Evolutionary conservation across 495 filamentous ascomycete genomes (phyloP), one percentile per base, ranked within the genome.

Genomic region (Talaromyces ruber): DNA sequence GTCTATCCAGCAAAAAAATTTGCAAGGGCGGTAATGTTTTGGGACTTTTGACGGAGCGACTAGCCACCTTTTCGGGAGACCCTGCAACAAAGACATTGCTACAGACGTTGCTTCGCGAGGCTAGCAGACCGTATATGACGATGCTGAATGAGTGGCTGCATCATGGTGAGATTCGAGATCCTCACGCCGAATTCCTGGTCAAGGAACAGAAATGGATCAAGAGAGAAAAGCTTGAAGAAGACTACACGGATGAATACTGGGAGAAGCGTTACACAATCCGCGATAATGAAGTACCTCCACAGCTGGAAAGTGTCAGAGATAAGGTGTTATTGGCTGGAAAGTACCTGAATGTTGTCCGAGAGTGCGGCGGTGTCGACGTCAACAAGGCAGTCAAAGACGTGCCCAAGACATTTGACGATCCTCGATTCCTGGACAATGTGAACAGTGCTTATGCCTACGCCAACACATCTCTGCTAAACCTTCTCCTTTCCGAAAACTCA

Each of bases 121-220:
- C 93, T 1, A 96, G 92, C 64, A 81, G 91, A 30, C 94, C 94
- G 0, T 98, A 98, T 66, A 96, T 98, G 94, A 82, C 81, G 24
- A 98, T 98, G 94, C 75, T 98, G 62, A 98, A 98, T 68, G 94
- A 98, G 70, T 98, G 94, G 95, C 73, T 98, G 24, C 94, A 98
- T 69, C 93, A 96, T 68, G 94, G 94, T 18, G 91, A 88, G 43
- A 98, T 98, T 70, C 89, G 87, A 70, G 94, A 98, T 72, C 92
- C 93, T 2, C 95, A 97, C 71, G 85, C 83, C 12, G 94, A 98
- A 70, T 98, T 98, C 68, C 75, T 98, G 39, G 86, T 98, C 64
- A 95, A 92, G 65, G 94, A 98, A 71, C 92, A 96, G 70, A 93
- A 93, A 73, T 94, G 91, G 67, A 98, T 98, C 66, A 87, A 87